Base-by-base conservation (phyloP, 257 asterid species). In the Solanum chilense region DNA sequence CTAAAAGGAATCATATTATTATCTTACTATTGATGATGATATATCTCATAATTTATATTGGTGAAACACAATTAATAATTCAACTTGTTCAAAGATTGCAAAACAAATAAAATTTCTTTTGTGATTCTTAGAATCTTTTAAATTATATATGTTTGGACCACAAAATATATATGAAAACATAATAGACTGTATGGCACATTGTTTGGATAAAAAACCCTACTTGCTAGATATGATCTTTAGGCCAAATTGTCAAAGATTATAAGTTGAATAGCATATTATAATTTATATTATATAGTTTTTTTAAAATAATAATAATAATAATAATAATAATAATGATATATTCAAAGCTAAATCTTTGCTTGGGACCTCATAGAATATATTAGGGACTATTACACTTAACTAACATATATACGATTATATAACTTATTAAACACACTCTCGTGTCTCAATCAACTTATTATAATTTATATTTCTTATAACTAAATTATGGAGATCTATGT, bases 211-310 rank as follows among this genome's bases (percentile, higher is more conserved):
- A 47, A 82, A 82, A 64, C 41, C 84, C 25, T 69, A 85, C 82
- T 52, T 83, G 52, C 83, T 78, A 49, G 23, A 87, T 68, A 68
- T 56, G 64, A 18, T 89, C 84, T 89, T 84, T 47, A 52, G 44
- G 86, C 84, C 80, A 47, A 76, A 39, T 77, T 47, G 86, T 89
- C 91, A 89, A 89, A 89, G 91, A 89, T 89, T 62, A 74, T 52
- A 83, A 66, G 64, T 89, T 87, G 89, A 86, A 86, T 42, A 56
- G 4, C 10, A 52, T 52, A 52, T 20, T 52, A 52, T 47, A 62
- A n/a, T n/a, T 10, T 11, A 60, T 60, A 58, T 58, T n/a, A 5
- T 5, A 64, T 64, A 25, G 9, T 25, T 25, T 11, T 64, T n/a
- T n/a, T n/a, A n/a, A n/a, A n/a, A n/a, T n/a, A n/a, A n/a, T n/a